Evolutionary conservation across 2,329 filamentous ascomycete genomes (phyloP), one percentile per base, ranked within the genome.

Genomic region (Didymella pomorum): DNA sequence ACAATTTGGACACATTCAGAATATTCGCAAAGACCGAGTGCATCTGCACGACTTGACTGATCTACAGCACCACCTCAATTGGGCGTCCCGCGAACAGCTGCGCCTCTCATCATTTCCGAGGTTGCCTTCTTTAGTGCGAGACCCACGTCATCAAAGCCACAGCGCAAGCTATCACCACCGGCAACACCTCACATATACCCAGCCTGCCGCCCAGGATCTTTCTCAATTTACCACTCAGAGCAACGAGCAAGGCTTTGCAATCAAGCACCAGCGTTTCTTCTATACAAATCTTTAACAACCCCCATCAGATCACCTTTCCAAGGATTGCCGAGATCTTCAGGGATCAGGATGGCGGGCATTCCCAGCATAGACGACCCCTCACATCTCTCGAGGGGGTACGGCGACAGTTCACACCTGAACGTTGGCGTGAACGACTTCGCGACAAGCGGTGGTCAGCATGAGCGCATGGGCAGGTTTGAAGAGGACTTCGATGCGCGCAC

Each of bases 401-500:
- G 73, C 53, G 63, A 50, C 35, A 60, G 62, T 1, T 70, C 72
- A 18, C 66, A 71, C 47, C 59, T 70, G 18, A 54, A 68, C 21
- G 58, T 70, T 35, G 72, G 68, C 12, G 60, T 62, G 37, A 71
- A 67, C 43, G 79, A 82, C 70, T 80, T 80, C 52, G 79, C 76
- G 12, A 65, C 66, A 45, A 72, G 70, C 43, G 53, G 52, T 25
- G 69, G 70, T 6, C 66, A 65, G 28, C 56, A 61, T 18, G 70
- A 72, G 57, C 68, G 73, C 47, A 54, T 67, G 44, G 82, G 86
- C 61, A 85, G 82, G 66, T 89, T 90, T 69, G 87, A 84, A 66
- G 88, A 92, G 73, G 86, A 89, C 79, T 91, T 89, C 83, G 88
- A 90, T 78, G 86, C 86, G 49, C 87, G 83, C 68, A 87, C 86